Evolutionary conservation across 2,329 filamentous ascomycete genomes (phyloP).

Genomic region (Lasiodiplodia sp.): DNA sequence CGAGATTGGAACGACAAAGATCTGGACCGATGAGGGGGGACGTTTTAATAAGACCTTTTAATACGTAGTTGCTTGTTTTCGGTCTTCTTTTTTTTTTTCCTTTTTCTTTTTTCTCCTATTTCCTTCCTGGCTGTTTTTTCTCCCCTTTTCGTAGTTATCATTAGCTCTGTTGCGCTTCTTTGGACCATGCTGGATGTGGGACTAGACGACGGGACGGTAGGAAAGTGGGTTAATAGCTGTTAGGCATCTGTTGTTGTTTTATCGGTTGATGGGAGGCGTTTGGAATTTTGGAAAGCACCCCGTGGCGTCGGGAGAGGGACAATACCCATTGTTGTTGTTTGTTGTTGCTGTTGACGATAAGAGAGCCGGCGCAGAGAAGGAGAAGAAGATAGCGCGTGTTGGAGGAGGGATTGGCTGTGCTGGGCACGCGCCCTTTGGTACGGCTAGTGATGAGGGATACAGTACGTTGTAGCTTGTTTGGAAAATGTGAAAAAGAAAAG

Average conservation of each 20-base stretch:
- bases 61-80: background rate
- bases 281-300: no score
- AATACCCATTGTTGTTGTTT: slow-evolving; percentile 10
- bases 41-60: slow-evolving; percentile 10
- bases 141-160: background rate
- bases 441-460: background rate
- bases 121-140: background rate
- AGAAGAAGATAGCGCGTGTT: background rate
- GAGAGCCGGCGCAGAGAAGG: background rate
- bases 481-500: background rate
- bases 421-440: slow-evolving; percentile 5
- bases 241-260: background rate
- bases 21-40: background rate
- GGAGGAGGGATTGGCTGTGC: background rate
- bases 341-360: background rate
- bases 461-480: background rate
- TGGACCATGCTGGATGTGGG: slow-evolving; percentile 26
- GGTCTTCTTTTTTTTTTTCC: background rate
- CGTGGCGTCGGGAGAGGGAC: slow-evolving; percentile 4
- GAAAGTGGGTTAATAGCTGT: background rate
- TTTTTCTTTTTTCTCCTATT: background rate
- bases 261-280: background rate
- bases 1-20: background rate
- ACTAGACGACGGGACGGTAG: background rate
- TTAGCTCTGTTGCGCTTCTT: slow-evolving; percentile 7